Evolutionary conservation across 129 eudicot genomes (phyloP), one percentile per base, ranked within the genome.

Genomic region (Smallanthus sonchifolius): DNA sequence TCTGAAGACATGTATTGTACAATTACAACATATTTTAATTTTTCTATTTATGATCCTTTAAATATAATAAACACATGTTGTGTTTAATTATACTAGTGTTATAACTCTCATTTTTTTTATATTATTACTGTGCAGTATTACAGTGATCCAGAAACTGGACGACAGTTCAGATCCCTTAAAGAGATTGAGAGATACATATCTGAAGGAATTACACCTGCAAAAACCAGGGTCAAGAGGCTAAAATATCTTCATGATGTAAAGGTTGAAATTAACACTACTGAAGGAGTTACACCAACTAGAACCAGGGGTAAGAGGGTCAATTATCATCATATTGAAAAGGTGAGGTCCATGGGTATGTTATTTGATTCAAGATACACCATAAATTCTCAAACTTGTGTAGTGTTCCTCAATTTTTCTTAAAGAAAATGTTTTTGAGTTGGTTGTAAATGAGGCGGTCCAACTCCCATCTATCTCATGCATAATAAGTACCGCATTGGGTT

Each of bases 121-220:
- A 36, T 44, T 20, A 16, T 14, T 36, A 13, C 69, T 72, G 10
- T 82, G 84, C 92, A 92, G 98, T 89, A 92, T 76, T 92, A 87
- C 67, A 65, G 77, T 79, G 96, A 92, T 74, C 91, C 95, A n/a
- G 87, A 79, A 68, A 89, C 90, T 52, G 94, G 96, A 65, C 74
- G 69, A 48, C 79, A 85, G 59, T 89, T 89, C 70, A 79, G 98
- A 55, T 92, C 98, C 32, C 76, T 81, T 28, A 80, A 70, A 80
- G 88, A 83, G 65, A 87, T 92, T 52, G 83, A 85, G 79, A 73
- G 94, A 64, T 81, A 85, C 84, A 35, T 92, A 8, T 89, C 87
- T 64, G 91, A 77, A 77, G 87, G 70, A 67, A 20, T 73, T 54
- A 61, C 77, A 70, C 86, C 82, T 48, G 6, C 61, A 16, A 62